phyloP scores from a whole-genome alignment of 176 grass and related monocot species.

The Avena sativa region DNA sequence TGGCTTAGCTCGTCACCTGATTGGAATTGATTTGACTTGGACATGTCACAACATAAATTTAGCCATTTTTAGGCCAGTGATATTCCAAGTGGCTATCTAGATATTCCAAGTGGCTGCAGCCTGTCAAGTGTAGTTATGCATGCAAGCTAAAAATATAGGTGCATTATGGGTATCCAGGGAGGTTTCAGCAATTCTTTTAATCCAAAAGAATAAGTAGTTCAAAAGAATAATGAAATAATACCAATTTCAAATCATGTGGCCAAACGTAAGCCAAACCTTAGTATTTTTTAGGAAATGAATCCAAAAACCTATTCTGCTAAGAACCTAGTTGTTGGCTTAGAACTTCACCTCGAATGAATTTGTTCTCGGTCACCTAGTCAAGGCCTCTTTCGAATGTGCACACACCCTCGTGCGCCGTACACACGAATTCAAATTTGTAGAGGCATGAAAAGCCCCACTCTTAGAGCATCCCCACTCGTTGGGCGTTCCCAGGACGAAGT shows the following conservation, averaged over 20 bases:
- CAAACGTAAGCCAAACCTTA: not conserved
- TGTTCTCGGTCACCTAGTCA: no score
- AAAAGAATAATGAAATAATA: not conserved
- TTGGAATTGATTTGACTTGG: conserved; percentile 26
- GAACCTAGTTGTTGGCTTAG: no score
- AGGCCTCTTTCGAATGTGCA: no score
- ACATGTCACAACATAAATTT: not conserved
- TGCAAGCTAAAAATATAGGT: not conserved
- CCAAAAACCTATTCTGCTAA: no score
- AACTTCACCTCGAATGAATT: no score
- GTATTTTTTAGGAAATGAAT: no score
- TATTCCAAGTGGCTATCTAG: conserved; percentile 22
- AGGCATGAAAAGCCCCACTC: no score
- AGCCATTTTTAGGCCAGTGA: no score
- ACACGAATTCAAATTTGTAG: no score
- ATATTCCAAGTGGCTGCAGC: conserved; percentile 18
- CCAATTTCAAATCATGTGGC: not conserved
- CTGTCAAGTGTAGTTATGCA: not conserved
- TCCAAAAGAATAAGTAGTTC: not conserved
- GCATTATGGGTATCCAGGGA: conserved; percentile 5
- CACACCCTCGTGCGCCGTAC: no score
- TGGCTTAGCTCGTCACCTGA: not conserved
- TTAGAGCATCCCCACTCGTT: no score
- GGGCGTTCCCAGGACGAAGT: no score
- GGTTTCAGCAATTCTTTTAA: not conserved